phyloP scores from a whole-genome alignment of 75 land plant genomes.

The Ceratopteris richardii region DNA sequence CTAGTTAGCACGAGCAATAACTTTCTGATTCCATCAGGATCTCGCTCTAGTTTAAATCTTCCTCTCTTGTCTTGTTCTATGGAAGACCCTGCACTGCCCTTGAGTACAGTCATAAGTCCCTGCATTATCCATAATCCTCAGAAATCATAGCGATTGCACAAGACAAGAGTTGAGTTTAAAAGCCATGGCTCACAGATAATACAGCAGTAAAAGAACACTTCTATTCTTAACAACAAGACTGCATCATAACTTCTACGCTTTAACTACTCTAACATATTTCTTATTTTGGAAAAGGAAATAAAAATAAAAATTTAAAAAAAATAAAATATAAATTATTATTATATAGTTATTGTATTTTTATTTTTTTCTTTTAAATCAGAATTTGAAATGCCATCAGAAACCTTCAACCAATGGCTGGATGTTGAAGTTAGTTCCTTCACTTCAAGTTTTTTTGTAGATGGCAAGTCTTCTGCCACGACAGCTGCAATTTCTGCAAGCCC shows the following conservation, averaged over 20 bases:
- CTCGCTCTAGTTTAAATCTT: conserved; percentile 36
- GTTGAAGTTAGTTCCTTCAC: conserved; percentile 21
- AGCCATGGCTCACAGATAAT: no score
- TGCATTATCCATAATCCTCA: background rate
- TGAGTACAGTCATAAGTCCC: background rate
- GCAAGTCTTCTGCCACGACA: conserved; percentile 19
- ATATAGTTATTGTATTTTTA: no score
- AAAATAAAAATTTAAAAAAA: no score
- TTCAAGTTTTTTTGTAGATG: conserved; percentile 25
- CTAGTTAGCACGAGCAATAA: conserved; percentile 28
- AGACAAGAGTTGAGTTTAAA: background rate
- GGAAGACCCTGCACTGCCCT: background rate
- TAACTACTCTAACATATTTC: no score
- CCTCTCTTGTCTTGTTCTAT: conserved; percentile 38
- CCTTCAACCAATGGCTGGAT: conserved; percentile 31
- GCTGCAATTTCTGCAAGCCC: conserved; percentile 32
- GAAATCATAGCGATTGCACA: background rate
- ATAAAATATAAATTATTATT: no score
- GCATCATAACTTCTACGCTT: no score
- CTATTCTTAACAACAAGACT: no score
- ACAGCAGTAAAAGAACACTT: no score
- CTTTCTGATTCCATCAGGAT: conserved; percentile 31
- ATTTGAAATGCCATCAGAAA: background rate
- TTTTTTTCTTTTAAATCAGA: no score
- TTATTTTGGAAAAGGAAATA: no score